phyloP scores from a whole-genome alignment of 1,284 basidiomycete genomes.

The Cutaneotrichosporon mucoides region DNA sequence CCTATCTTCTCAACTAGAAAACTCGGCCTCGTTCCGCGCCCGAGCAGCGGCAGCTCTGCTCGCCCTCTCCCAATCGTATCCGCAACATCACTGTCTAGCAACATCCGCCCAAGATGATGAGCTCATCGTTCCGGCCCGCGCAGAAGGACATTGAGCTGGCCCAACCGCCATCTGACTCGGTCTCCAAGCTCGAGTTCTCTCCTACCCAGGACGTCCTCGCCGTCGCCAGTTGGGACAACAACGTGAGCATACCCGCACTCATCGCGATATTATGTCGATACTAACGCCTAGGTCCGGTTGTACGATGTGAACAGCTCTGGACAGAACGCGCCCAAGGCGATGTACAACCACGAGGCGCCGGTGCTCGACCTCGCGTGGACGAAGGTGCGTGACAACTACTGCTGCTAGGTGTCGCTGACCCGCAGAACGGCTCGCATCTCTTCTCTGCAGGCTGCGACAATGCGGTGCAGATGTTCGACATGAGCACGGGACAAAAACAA shows the following conservation, averaged over 20 bases:
- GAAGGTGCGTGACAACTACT: slow-evolving; percentile 49
- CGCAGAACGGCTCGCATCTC: slow-evolving; percentile 69
- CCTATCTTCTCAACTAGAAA: too few relatives aligned
- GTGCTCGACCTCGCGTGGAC: slow-evolving; percentile 80
- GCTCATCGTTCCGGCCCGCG: slow-evolving; percentile 21
- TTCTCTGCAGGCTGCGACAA: slow-evolving; percentile 86
- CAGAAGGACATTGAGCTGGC: slow-evolving; percentile 68
- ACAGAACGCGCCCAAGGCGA: slow-evolving; percentile 67
- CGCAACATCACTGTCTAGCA: neutral
- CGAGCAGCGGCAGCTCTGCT: too few relatives aligned
- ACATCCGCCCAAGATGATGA: slow-evolving; percentile 1
- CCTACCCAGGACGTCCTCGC: slow-evolving; percentile 67
- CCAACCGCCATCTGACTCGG: slow-evolving; percentile 68
- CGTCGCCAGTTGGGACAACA: slow-evolving; percentile 73
- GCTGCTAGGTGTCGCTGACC: neutral
- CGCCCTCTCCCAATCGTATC: too few relatives aligned
- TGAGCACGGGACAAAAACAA: slow-evolving; percentile 62
- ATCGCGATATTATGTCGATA: too few relatives aligned
- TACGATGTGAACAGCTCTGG: slow-evolving; percentile 56
- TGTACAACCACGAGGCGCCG: slow-evolving; percentile 76
- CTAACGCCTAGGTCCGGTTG: slow-evolving; percentile 51
- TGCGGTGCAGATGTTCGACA: slow-evolving; percentile 73
- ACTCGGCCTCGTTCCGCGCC: too few relatives aligned
- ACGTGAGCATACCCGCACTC: slow-evolving; percentile 52
- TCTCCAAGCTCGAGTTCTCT: slow-evolving; percentile 64